Evolutionary conservation across 2,329 filamentous ascomycete species (phyloP), one percentile per base, ranked within the genome.

Genomic region (Byssoonygena ceratinophila): DNA sequence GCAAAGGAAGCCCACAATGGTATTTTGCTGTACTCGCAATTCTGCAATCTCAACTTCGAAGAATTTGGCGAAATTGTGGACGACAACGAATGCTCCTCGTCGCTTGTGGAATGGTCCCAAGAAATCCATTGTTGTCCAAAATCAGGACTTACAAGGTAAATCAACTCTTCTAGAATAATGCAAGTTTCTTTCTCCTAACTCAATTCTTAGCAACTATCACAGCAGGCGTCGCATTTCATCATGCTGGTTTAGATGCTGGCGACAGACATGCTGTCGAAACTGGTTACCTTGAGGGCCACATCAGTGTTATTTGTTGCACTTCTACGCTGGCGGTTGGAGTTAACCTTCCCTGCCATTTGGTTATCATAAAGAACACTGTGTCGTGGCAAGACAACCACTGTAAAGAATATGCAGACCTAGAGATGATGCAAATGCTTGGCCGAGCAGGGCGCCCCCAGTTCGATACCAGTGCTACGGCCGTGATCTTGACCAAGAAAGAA

Each of bases 351-450:
- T 89, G 87, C 55, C 84, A 92, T 63, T 79, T 90, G 2, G 87
- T 90, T 3, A 81, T 94, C 8, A 78, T 94, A 52, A 94, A 94
- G 65, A 85, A 86, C 20, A 94, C 87, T 0, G 76, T 82, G 2
- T 74, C 76, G 0, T 90, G 81, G 66, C 78, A 80, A 53, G 77
- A 81, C 53, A 73, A 68, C 29, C 68, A 75, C 5, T 74, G 79
- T 34, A 78, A 81, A 52, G 86, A 92, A 63, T 89, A 88, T 59
- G 82, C 85, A 0, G 87, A 92, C 63, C 73, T 94, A 4, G 87
- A 94, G 59, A 78, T 91, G 56, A 91, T 91, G 83, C 87, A 94
- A 61, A 94, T 94, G 87, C 77, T 94, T 46, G 87, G 87, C 5
- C 81, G 87, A 57, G 87, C 87, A 47, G 87, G 88, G 1, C 76